phyloP scores from a whole-genome alignment of 139 green algal genomes.

The Mesotaenium endlicherianum region DNA sequence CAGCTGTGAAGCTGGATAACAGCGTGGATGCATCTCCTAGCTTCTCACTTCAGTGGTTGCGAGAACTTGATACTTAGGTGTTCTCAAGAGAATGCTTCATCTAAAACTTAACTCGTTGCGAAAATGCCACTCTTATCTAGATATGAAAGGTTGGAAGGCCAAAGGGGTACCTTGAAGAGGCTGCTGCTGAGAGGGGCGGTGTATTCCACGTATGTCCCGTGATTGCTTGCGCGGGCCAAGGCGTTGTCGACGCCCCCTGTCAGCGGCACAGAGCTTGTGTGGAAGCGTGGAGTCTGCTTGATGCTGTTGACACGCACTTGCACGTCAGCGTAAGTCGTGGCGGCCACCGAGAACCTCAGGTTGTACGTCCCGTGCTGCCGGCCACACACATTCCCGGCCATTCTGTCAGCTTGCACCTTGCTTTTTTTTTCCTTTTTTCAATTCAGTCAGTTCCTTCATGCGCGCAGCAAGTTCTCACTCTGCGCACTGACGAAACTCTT shows the following conservation, averaged over 20 bases:
- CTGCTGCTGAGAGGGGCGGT: background rate
- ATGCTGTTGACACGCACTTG: slow-evolving; percentile 14
- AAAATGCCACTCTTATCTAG: background rate
- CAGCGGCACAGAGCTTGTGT: background rate
- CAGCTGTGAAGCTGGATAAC: too few relatives aligned
- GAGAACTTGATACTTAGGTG: background rate
- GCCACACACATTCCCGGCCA: too few relatives aligned
- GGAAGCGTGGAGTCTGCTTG: background rate
- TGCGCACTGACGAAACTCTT: too few relatives aligned
- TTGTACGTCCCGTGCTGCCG: background rate
- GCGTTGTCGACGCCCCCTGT: background rate
- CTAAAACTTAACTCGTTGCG: background rate
- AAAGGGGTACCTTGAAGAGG: slow-evolving; percentile 3
- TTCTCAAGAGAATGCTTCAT: background rate
- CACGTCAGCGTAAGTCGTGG: background rate
- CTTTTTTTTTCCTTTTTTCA: too few relatives aligned
- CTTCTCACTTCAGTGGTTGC: background rate
- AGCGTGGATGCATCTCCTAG: background rate
- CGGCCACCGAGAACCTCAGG: background rate
- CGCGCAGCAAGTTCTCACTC: too few relatives aligned
- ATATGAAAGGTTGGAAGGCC: background rate
- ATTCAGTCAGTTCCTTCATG: too few relatives aligned
- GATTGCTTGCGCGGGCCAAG: background rate
- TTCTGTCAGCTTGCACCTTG: too few relatives aligned
- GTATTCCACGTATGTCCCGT: background rate